A percentile compares a stretch with the other conserved stretches of the same genome.
These are phyloP conservation scores for Aspergillus steynii DNA, from an alignment of 495 filamentous ascomycete genomes.

Conservation along the genomic window DNA sequence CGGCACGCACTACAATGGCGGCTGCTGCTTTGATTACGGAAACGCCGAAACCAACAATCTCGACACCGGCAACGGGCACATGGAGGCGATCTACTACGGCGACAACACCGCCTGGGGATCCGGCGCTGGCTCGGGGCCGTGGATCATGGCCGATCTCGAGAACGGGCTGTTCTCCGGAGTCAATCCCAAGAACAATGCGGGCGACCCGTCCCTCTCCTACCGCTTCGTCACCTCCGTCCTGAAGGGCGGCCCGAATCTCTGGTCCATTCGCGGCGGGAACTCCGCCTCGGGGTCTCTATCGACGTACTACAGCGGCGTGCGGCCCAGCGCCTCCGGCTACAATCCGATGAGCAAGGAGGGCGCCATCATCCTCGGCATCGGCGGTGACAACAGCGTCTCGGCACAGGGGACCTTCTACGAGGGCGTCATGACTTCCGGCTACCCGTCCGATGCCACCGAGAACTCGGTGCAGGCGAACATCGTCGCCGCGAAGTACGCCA, in stretches of 20 bases:
- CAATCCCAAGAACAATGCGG: constrained; percentile 39
- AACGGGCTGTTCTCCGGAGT: constrained; percentile 57
- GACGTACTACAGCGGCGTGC: constrained; percentile 54
- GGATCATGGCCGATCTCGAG: constrained; percentile 64
- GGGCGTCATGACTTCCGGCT: constrained; percentile 60
- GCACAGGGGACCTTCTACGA: constrained; percentile 64
- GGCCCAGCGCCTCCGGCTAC: constrained; percentile 50
- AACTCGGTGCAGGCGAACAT: constrained; percentile 58
- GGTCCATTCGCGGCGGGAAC: constrained; percentile 57
- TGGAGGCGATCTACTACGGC: constrained; percentile 64
- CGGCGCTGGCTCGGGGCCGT: constrained; percentile 55
- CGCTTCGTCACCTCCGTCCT: constrained; percentile 55
- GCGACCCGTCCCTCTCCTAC: constrained; percentile 46
- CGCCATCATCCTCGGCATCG: constrained; percentile 61
- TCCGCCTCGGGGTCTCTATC: constrained; percentile 54
- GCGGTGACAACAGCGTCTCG: constrained; percentile 55
- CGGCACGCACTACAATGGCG: constrained; percentile 58
- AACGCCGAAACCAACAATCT: constrained; percentile 55
- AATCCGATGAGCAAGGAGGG: constrained; percentile 62
- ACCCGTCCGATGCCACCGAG: constrained; percentile 56
- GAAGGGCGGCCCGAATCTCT: constrained; percentile 52
- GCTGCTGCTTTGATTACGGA: constrained; percentile 63
- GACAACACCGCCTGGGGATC: constrained; percentile 48
- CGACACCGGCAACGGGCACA: constrained; percentile 59
- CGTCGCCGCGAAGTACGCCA: constrained; percentile 54